phyloP scores from a whole-genome alignment of 2,329 filamentous ascomycete genomes.

The Periconia digitata region DNA sequence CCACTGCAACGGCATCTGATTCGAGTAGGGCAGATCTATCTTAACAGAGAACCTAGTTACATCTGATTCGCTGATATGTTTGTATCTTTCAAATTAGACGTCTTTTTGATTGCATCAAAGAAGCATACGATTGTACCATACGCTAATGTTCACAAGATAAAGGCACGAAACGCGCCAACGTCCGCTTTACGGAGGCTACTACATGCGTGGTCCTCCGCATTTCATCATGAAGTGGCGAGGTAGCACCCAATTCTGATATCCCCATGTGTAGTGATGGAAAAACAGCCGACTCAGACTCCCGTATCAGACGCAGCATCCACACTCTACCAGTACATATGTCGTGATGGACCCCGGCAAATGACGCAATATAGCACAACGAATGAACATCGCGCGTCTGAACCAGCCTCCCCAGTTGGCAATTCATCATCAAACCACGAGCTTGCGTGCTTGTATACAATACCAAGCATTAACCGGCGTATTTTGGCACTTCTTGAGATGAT shows the following conservation, averaged over 20 bases:
- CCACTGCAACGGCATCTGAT: neutral
- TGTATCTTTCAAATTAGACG: slow-evolving; percentile 17
- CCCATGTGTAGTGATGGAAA: too few relatives aligned
- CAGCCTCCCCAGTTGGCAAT: neutral
- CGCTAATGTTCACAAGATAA: slow-evolving; percentile 1
- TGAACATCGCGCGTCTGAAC: slow-evolving; percentile 15
- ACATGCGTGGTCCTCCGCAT: slow-evolving; percentile 8
- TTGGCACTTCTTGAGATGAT: neutral
- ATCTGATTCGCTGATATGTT: slow-evolving; percentile 1
- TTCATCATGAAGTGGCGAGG: slow-evolving; percentile 8
- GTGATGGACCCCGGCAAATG: slow-evolving; percentile 33
- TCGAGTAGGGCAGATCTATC: neutral
- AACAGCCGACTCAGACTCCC: too few relatives aligned
- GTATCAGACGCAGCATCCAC: too few relatives aligned
- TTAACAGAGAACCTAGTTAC: too few relatives aligned
- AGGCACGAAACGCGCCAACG: neutral
- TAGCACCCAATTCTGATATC: neutral
- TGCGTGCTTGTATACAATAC: slow-evolving; percentile 24
- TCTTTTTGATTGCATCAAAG: slow-evolving; percentile 27
- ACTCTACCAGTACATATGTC: too few relatives aligned
- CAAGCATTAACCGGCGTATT: neutral
- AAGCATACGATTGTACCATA: slow-evolving; percentile 34
- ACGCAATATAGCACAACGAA: slow-evolving; percentile 35
- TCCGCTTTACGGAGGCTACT: slow-evolving; percentile 1
- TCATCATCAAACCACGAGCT: slow-evolving; percentile 12